Evolutionary conservation across 1,284 basidiomycete genomes (phyloP).

Genomic region (Farysia itapuensis): DNA sequence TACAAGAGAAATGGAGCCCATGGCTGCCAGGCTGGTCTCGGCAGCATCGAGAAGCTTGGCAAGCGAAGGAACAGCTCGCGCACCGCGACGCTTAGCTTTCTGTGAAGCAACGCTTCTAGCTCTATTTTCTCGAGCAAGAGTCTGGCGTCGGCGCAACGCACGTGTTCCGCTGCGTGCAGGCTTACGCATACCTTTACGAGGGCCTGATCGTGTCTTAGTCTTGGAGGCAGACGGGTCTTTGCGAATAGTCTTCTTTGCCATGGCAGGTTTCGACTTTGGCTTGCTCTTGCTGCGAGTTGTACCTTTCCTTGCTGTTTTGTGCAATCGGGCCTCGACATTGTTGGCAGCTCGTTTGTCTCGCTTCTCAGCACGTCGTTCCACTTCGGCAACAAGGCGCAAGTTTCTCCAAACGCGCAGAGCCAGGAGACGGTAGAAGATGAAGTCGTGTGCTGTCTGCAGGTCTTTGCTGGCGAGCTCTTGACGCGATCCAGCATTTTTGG

Average conservation of each 20-base stretch:
- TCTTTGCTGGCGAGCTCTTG: constrained; percentile 55
- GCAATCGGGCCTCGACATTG: constrained; percentile 29
- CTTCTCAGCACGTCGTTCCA: constrained; percentile 46
- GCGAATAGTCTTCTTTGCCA: constrained; percentile 21
- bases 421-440: constrained; percentile 52
- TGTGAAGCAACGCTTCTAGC: constrained; percentile 28
- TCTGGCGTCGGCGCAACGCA: constrained; percentile 19
- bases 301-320: constrained; percentile 5
- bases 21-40: constrained; percentile 46
- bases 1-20: constrained; percentile 49
- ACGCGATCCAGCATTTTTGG: constrained; percentile 52
- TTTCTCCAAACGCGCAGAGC: constrained; percentile 51
- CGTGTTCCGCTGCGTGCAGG: constrained; percentile 47
- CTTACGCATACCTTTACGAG: constrained; percentile 14
- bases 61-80: constrained; percentile 53
- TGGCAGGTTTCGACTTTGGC: constrained; percentile 18
- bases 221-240: constrained; percentile 28
- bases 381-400: constrained; percentile 45
- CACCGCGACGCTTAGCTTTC: constrained; percentile 39
- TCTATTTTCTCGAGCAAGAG: constrained; percentile 20
- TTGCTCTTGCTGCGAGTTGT: constrained; percentile 16
- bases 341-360: constrained; percentile 46
- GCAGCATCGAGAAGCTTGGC: constrained; percentile 51
- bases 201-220: constrained; percentile 20
- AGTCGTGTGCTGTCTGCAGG: constrained; percentile 55